Conservation (phyloP, 352 stramenopile species). For the Phytophthora multivora region DNA sequence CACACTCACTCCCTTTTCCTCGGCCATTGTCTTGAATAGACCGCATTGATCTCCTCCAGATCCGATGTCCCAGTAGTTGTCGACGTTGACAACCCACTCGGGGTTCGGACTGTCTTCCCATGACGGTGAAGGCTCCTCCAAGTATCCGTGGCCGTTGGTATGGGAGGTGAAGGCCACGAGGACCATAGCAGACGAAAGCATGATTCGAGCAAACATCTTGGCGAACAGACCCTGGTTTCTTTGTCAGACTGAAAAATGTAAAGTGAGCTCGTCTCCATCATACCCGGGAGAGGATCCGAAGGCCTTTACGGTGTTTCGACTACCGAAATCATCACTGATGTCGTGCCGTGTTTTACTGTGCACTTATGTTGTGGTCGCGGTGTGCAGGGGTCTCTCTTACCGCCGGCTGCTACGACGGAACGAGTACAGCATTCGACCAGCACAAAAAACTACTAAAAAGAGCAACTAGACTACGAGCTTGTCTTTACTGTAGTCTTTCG, state of each 20-base stretch:
- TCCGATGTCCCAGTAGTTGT: slow-evolving; percentile 35
- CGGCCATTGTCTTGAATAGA: slow-evolving; percentile 25
- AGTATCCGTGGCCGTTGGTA: slow-evolving; percentile 19
- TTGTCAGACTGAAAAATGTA: background rate
- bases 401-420: background rate
- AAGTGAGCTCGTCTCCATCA: background rate
- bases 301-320: background rate
- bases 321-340: background rate
- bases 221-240: background rate
- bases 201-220: slow-evolving; percentile 10
- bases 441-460: slow-evolving; percentile 7
- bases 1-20: slow-evolving; percentile 24
- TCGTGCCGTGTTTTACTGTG: background rate
- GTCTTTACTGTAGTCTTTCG: background rate
- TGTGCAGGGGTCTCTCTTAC: background rate
- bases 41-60: slow-evolving; percentile 23
- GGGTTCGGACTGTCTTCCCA: slow-evolving; percentile 12
- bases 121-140: slow-evolving; percentile 22
- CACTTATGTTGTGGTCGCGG: background rate
- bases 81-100: slow-evolving; percentile 1
- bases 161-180: background rate
- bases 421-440: background rate
- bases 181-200: slow-evolving; percentile 4
- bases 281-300: background rate
- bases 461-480: background rate